Conservation (phyloP, 352 stramenopile species). For the Phytopythium helicoides region DNA sequence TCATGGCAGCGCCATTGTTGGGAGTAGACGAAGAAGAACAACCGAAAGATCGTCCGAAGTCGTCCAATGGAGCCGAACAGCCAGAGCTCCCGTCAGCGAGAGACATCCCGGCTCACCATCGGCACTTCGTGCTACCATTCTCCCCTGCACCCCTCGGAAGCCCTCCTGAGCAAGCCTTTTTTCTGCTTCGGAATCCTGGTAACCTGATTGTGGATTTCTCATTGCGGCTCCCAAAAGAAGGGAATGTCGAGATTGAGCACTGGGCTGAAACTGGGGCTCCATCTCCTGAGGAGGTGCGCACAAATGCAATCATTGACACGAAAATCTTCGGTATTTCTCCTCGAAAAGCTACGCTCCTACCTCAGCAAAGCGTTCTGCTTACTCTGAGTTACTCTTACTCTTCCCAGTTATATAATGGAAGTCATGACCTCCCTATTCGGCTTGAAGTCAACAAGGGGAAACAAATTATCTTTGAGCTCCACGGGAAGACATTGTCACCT, state of each 20-base stretch:
- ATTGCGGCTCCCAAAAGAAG: constrained; percentile 90
- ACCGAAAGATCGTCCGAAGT: constrained; percentile 6
- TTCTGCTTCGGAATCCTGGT: constrained; percentile 88
- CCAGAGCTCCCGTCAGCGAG: not conserved
- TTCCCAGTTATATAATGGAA: constrained; percentile 72
- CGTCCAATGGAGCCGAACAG: not conserved
- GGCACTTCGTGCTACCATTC: constrained; percentile 75
- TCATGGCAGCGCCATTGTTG: constrained; percentile 50
- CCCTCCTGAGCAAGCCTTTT: constrained; percentile 48
- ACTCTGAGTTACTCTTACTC: constrained; percentile 66
- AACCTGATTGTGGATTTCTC: constrained; percentile 80
- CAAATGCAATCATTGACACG: constrained; percentile 81
- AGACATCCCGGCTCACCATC: constrained; percentile 14
- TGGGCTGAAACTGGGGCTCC: constrained; percentile 91
- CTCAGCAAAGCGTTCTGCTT: constrained; percentile 59
- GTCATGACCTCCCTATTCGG: constrained; percentile 85
- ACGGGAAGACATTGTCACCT: constrained; percentile 72
- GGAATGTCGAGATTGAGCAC: constrained; percentile 91
- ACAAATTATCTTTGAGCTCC: constrained; percentile 79
- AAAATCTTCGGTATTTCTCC: constrained; percentile 66
- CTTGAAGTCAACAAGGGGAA: constrained; percentile 91
- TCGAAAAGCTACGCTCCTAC: constrained; percentile 50
- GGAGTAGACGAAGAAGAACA: constrained; percentile 18
- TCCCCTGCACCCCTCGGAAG: constrained; percentile 62
- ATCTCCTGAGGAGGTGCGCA: constrained; percentile 68